phyloP scores from a whole-genome alignment of 495 filamentous ascomycete genomes.

The Xylaria flabelliformis region DNA sequence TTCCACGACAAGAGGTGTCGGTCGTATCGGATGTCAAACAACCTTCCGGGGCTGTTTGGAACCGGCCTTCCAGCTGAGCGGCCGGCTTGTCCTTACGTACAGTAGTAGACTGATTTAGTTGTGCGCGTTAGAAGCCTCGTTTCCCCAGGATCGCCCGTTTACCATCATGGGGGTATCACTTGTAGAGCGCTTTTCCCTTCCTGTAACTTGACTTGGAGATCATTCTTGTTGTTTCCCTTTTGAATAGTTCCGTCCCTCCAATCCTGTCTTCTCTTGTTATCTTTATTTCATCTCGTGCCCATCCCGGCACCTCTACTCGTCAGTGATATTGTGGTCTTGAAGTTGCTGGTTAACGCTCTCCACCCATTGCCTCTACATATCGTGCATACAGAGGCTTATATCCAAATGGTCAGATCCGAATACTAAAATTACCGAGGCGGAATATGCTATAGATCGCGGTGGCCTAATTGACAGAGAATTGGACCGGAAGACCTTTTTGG shows the following conservation, averaged over 20 bases:
- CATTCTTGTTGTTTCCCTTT: not conserved
- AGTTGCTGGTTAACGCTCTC: conserved; percentile 8
- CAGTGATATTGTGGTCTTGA: conserved; percentile 8
- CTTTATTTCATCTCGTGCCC: conserved; percentile 9
- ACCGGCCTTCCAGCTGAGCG: conserved; percentile 18
- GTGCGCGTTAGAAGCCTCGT: too few relatives aligned
- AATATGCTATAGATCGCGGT: not conserved
- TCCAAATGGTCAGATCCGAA: not conserved
- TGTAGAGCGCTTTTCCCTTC: not conserved
- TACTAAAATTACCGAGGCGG: not conserved
- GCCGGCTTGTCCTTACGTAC: too few relatives aligned
- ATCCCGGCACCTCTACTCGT: not conserved
- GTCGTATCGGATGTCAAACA: conserved; percentile 13
- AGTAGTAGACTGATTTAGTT: too few relatives aligned
- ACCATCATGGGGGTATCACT: not conserved
- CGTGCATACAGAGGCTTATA: not conserved
- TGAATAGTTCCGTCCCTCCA: not conserved
- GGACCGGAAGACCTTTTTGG: not conserved
- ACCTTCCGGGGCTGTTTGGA: conserved; percentile 2
- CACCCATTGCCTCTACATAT: conserved; percentile 4
- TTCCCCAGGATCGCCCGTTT: conserved; percentile 23
- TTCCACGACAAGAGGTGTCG: not conserved
- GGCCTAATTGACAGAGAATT: not conserved
- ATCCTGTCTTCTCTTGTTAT: not conserved
- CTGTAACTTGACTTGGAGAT: not conserved